A percentile compares a stretch with the other conserved stretches of the same genome.
Evolutionary conservation across 2,329 filamentous ascomycete species (phyloP).

Genomic region (Botrytis medusae): DNA sequence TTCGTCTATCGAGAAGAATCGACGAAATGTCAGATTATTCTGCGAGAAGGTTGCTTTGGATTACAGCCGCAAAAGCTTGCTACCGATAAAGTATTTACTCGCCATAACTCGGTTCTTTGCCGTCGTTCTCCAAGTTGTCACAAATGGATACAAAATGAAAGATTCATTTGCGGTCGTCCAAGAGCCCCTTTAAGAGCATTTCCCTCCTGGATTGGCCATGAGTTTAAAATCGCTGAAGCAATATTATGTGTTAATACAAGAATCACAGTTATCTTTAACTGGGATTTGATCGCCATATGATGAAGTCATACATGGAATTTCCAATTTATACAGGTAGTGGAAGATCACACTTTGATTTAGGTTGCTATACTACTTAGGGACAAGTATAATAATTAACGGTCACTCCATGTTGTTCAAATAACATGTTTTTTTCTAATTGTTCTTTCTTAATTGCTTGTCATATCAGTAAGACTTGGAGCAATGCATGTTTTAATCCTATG

Average conservation of each 20-base stretch:
- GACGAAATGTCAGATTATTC: not conserved
- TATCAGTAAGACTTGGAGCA: not conserved
- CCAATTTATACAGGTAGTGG: not conserved
- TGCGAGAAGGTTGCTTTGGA: not conserved
- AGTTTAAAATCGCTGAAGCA: not conserved
- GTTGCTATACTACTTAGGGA: not conserved
- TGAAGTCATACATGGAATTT: not conserved
- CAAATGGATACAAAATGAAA: not conserved
- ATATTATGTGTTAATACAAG: not conserved
- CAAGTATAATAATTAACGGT: not conserved
- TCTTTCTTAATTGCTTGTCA: not conserved
- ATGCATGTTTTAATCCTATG: not conserved
- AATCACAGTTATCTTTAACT: not conserved
- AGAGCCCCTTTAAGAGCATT: not conserved
- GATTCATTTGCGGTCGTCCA: not conserved
- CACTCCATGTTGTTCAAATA: not conserved
- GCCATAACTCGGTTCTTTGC: not conserved
- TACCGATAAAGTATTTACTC: not conserved
- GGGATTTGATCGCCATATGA: not conserved
- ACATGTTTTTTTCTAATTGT: not conserved
- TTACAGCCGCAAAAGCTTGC: accelerated
- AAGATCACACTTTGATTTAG: not conserved
- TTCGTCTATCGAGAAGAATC: not conserved
- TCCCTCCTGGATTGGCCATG: not conserved
- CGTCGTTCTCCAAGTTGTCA: not conserved